A percentile compares a stretch with the other conserved stretches of the same genome.
Conservation (phyloP, 306 rosid species). For the Lathyrus aphaca region DNA sequence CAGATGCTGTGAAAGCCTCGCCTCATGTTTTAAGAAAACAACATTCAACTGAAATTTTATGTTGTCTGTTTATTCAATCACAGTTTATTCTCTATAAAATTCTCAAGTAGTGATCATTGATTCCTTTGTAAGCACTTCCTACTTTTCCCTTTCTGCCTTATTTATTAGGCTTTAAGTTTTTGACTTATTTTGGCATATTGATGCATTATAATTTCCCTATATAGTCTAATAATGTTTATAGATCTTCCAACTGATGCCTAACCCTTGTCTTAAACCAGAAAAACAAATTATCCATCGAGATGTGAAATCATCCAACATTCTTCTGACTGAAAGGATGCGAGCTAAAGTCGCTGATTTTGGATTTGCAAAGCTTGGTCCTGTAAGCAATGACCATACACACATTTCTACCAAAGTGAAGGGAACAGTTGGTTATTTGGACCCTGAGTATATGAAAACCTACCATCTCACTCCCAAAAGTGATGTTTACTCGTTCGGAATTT, state of each 20-base stretch:
- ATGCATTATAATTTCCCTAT: conserved; percentile 16
- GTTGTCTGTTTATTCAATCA: conserved; percentile 19
- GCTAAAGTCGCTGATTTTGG: conserved; percentile 99
- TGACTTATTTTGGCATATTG: conserved; percentile 16
- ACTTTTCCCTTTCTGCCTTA: conserved; percentile 4
- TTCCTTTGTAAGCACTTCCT: conserved; percentile 14
- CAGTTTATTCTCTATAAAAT: conserved; percentile 15
- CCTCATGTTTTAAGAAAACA: conserved; percentile 21
- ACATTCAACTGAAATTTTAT: background rate
- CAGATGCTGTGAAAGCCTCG: conserved; percentile 27
- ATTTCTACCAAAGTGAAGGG: conserved; percentile 98
- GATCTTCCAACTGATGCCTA: conserved; percentile 33
- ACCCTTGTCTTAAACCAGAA: conserved; percentile 57
- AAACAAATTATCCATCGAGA: conserved; percentile 95
- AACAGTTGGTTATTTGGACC: conserved; percentile 98
- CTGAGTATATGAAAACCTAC: conserved; percentile 94
- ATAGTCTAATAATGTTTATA: conserved; percentile 18
- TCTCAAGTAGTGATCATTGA: conserved; percentile 11
- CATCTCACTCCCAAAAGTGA: conserved; percentile 96
- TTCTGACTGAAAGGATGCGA: conserved; percentile 94
- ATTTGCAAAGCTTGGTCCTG: conserved; percentile 90
- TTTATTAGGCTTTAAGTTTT: background rate
- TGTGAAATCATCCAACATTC: conserved; percentile 96
- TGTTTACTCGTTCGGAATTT: conserved; percentile 92
- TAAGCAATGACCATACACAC: conserved; percentile 76